phyloP scores from a whole-genome alignment of 2,329 filamentous ascomycete genomes.

The Aspergillus ochraceus region DNA sequence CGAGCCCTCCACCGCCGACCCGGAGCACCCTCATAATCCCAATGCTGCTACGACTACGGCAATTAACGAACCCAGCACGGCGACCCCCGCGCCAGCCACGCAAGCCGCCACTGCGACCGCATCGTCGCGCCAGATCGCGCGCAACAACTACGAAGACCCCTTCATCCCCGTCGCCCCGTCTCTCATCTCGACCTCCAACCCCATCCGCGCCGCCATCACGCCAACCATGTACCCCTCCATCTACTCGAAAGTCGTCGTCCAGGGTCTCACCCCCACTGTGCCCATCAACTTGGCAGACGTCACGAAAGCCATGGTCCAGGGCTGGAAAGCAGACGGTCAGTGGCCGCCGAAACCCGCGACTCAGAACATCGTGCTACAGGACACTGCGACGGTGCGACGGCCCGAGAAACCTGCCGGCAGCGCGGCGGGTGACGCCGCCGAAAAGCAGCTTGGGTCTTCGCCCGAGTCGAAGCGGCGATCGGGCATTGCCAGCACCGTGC shows the following conservation, averaged over 20 bases:
- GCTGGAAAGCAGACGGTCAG: constrained; percentile 90
- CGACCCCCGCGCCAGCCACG: constrained; percentile 5
- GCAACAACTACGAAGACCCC: constrained; percentile 44
- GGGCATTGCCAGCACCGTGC: constrained; percentile 41
- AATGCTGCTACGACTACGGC: constrained; percentile 20
- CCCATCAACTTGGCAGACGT: constrained; percentile 86
- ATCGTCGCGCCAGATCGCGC: constrained; percentile 8
- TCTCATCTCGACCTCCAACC: constrained; percentile 70
- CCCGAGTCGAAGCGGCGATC: constrained; percentile 29
- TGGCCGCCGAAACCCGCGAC: constrained; percentile 71
- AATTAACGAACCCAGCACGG: constrained; percentile 32
- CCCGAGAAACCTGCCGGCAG: not conserved
- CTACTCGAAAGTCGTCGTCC: constrained; percentile 83
- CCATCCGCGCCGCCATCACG: constrained; percentile 74
- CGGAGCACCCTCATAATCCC: constrained; percentile 20
- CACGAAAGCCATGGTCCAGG: constrained; percentile 75
- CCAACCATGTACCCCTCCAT: constrained; percentile 75
- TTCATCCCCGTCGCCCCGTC: constrained; percentile 73
- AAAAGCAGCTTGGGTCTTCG: constrained; percentile 16
- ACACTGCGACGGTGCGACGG: constrained; percentile 28
- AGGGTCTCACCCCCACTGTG: constrained; percentile 77
- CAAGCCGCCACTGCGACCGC: constrained; percentile 5
- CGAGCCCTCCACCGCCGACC: constrained; percentile 14
- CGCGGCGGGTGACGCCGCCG: constrained; percentile 4
- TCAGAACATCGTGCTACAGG: constrained; percentile 30